Percentiles rank a stretch among this genome's conserved stretches.
These are phyloP conservation scores for Rhizomucor pusillus DNA, from an alignment of 371 early-diverging fungal genomes.

Conservation along the genomic window DNA sequence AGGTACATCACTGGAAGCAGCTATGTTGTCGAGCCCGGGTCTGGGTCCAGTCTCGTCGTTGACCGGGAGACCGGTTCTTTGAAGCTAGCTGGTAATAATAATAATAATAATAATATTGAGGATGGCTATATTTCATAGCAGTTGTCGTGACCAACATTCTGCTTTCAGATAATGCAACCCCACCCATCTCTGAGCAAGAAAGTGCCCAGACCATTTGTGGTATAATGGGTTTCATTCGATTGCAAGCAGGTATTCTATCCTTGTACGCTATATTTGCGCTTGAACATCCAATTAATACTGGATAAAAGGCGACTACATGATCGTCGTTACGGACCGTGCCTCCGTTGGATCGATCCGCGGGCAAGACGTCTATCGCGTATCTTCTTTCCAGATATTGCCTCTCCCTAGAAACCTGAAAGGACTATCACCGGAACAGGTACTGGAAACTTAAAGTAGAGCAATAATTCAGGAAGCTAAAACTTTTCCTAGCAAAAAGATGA, in stretches of 20 bases:
- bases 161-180: constrained; percentile 17
- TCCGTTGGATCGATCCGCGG: constrained; percentile 61
- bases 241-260: constrained; percentile 17
- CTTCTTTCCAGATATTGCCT: constrained; percentile 64
- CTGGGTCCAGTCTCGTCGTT: constrained; percentile 13
- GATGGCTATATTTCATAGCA: background rate
- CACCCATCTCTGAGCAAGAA: constrained; percentile 18
- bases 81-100: constrained; percentile 29
- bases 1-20: constrained; percentile 22
- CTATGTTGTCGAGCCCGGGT: constrained; percentile 19
- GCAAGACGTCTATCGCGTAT: constrained; percentile 32
- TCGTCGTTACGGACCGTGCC: constrained; percentile 79
- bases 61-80: constrained; percentile 29
- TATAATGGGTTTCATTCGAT: constrained; percentile 25
- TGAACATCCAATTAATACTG: background rate
- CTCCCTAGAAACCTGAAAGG: constrained; percentile 49
- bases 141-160: background rate
- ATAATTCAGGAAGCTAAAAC: too few relatives aligned
- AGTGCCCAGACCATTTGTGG: constrained; percentile 18
- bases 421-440: constrained; percentile 21
- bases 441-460: constrained; percentile 58
- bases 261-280: background rate
- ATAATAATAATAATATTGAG: constrained; percentile 5
- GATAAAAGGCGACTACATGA: constrained; percentile 37
- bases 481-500: constrained; percentile 46